Conservation (phyloP, 73 alveolate species). For the Uronychia setigera region DNA sequence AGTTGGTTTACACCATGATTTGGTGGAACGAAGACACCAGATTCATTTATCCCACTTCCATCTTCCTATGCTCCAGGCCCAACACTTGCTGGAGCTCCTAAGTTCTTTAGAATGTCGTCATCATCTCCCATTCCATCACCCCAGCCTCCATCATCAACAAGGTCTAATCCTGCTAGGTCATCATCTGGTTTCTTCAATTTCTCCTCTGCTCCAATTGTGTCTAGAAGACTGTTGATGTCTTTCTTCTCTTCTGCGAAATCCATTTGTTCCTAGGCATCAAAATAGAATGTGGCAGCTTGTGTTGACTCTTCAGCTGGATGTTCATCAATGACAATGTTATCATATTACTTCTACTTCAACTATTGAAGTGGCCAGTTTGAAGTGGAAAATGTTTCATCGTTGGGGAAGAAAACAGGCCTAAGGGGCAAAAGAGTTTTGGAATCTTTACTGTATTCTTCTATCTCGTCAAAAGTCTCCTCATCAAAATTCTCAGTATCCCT, state of each 20-base stretch:
- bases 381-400: background rate
- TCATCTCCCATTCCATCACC: slow-evolving; percentile 48
- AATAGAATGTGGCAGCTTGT: background rate
- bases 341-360: background rate
- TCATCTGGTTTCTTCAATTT: background rate
- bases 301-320: background rate
- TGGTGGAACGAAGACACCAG: slow-evolving; percentile 53
- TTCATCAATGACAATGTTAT: background rate
- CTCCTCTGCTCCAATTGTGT: background rate
- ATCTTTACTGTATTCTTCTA: slow-evolving; percentile 7
- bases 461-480: slow-evolving; percentile 21
- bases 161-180: background rate
- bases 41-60: background rate
- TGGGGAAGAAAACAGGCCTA: slow-evolving; percentile 15
- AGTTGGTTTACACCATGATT: slow-evolving; percentile 11
- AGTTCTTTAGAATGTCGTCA: slow-evolving; percentile 4
- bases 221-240: background rate
- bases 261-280: background rate
- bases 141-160: slow-evolving; percentile 28
- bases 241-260: background rate
- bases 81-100: background rate
- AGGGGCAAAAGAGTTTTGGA: slow-evolving; percentile 41
- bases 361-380: slow-evolving; percentile 7
- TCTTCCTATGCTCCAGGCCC: background rate
- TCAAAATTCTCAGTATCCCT: slow-evolving; percentile 13